Evolutionary conservation across 768 basidiomycete genomes (phyloP).

Genomic region (Tylopilus rubrobrunneus): DNA sequence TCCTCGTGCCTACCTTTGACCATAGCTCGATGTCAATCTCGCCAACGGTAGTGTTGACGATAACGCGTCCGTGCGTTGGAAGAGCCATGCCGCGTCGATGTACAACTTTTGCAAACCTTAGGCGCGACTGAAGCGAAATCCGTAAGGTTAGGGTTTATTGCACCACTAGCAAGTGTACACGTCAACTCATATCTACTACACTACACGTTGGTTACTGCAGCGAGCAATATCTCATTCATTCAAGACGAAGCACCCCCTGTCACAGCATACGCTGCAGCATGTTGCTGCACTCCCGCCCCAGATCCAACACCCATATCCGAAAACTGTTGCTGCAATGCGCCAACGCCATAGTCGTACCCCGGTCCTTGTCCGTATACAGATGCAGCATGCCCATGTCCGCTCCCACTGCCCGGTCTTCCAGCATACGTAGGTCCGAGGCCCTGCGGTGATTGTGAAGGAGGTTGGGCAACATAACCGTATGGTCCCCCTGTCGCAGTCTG

Average conservation of each 20-base stretch:
- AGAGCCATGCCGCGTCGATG: conserved; percentile 56
- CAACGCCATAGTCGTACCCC: conserved; percentile 24
- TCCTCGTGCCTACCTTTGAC: conserved; percentile 63
- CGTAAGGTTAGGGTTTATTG: conserved; percentile 22
- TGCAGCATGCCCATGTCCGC: conserved; percentile 20
- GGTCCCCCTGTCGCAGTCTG: conserved; percentile 6
- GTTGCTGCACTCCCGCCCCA: conserved; percentile 20
- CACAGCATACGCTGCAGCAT: conserved; percentile 20
- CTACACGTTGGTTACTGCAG: background rate
- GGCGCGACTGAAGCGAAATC: background rate
- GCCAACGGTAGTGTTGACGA: conserved; percentile 85
- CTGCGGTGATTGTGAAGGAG: conserved; percentile 16
- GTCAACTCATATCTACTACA: too few relatives aligned
- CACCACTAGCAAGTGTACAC: background rate
- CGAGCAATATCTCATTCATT: background rate
- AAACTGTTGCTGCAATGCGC: conserved; percentile 27
- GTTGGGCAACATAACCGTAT: conserved; percentile 18
- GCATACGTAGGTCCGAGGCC: conserved; percentile 10
- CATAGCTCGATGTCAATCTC: conserved; percentile 89
- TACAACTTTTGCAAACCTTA: too few relatives aligned
- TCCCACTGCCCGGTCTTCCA: conserved; percentile 21
- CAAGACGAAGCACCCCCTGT: conserved; percentile 17
- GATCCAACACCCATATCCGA: conserved; percentile 28
- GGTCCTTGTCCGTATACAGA: conserved; percentile 16
- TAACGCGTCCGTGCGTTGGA: conserved; percentile 81